Percentiles rank a stretch among this genome's conserved stretches.
Conservation (phyloP, 495 filamentous ascomycete genomes). For the Penicillium herquei region DNA sequence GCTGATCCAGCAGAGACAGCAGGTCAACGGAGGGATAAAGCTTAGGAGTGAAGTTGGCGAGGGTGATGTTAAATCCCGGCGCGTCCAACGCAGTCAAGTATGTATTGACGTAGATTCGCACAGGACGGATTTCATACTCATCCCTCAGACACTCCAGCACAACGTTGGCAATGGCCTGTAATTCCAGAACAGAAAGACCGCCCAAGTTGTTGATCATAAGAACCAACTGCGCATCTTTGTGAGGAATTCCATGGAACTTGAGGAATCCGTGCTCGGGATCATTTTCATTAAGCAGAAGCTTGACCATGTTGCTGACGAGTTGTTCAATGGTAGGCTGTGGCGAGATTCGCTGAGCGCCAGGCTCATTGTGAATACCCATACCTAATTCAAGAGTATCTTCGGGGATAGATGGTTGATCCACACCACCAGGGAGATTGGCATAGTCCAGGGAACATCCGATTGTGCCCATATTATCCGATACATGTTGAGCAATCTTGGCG, state of each 20-base stretch:
- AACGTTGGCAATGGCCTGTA: slow-evolving; percentile 10
- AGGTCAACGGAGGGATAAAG: neutral
- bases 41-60: slow-evolving; percentile 10
- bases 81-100: slow-evolving; percentile 14
- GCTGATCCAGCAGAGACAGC: slow-evolving; percentile 6
- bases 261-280: slow-evolving; percentile 14
- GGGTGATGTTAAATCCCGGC: slow-evolving; percentile 14
- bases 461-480: slow-evolving; percentile 13
- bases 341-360: slow-evolving; percentile 9
- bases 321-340: slow-evolving; percentile 10
- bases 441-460: slow-evolving; percentile 17
- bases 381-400: slow-evolving; percentile 10
- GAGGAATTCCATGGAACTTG: slow-evolving; percentile 6
- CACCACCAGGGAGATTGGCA: slow-evolving; percentile 10
- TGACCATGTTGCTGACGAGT: slow-evolving; percentile 6
- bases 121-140: slow-evolving; percentile 6
- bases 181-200: slow-evolving; percentile 13
- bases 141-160: slow-evolving; percentile 4
- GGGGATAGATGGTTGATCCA: slow-evolving; percentile 6
- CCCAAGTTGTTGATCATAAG: slow-evolving; percentile 15
- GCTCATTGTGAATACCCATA: slow-evolving; percentile 18
- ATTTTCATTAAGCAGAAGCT: slow-evolving; percentile 5
- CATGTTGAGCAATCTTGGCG: slow-evolving; percentile 10
- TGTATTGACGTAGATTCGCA: slow-evolving; percentile 12
- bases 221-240: slow-evolving; percentile 4